These are phyloP conservation scores for Linderina pennispora DNA, from an alignment of 192 early-diverging fungal species.

Conservation along the genomic window DNA sequence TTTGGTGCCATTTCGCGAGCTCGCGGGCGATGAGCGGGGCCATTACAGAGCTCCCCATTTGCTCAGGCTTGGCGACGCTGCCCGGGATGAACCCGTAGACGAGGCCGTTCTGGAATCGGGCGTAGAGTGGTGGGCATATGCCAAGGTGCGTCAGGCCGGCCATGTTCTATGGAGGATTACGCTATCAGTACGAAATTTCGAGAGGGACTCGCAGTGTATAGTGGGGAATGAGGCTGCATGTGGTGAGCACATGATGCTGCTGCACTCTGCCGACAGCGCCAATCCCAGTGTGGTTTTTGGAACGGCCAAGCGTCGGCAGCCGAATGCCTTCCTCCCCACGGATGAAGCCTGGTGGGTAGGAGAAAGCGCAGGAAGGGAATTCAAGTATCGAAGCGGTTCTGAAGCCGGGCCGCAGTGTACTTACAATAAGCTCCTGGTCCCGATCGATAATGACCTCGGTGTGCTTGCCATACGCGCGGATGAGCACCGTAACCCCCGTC, in stretches of 20 bases:
- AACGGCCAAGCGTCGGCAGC: too few relatives aligned
- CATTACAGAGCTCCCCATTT: constrained; percentile 70
- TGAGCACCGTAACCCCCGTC: constrained; percentile 58
- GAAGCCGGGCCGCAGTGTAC: too few relatives aligned
- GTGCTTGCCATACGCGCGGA: constrained; percentile 84
- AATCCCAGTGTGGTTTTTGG: too few relatives aligned
- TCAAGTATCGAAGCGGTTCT: too few relatives aligned
- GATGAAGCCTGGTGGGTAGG: too few relatives aligned
- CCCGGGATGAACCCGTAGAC: constrained; percentile 87
- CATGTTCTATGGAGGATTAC: constrained; percentile 60
- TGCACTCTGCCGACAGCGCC: too few relatives aligned
- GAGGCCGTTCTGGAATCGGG: constrained; percentile 84
- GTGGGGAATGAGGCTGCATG: background rate
- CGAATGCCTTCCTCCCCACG: too few relatives aligned
- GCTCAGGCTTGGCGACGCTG: constrained; percentile 58
- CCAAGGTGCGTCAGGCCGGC: constrained; percentile 60
- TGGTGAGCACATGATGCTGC: too few relatives aligned
- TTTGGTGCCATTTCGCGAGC: constrained; percentile 78
- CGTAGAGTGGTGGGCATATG: constrained; percentile 74
- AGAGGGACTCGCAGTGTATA: background rate
- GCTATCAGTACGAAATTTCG: too few relatives aligned
- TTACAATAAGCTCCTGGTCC: constrained; percentile 78
- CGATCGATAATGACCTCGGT: constrained; percentile 87
- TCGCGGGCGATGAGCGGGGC: constrained; percentile 69
- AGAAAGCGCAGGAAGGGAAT: background rate